A percentile compares a stretch with the other conserved stretches of the same genome.
Conservation (phyloP, 192 early-diverging fungal genomes). For the Powellomyces hirtus region DNA sequence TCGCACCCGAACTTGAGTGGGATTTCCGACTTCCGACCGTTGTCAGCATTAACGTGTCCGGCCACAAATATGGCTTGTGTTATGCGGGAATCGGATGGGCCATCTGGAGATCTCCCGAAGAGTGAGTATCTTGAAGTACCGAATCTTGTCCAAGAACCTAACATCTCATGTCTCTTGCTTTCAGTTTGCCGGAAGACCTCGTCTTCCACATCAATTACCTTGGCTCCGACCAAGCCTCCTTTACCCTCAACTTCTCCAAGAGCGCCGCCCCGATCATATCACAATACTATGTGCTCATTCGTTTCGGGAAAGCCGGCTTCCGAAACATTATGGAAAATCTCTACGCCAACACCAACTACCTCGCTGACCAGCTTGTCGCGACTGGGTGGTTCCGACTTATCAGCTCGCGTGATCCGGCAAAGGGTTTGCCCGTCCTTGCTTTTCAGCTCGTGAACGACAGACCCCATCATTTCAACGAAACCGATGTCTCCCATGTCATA, state of each 20-base stretch:
- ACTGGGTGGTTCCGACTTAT: slow-evolving; percentile 16
- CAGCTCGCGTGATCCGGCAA: not conserved
- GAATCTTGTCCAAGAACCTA: not conserved
- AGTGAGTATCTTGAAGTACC: slow-evolving; percentile 3
- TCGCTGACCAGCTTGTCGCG: not conserved
- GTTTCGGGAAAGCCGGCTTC: slow-evolving; percentile 68
- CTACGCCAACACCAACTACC: slow-evolving; percentile 13
- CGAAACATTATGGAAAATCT: slow-evolving; percentile 57
- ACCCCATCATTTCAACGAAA: slow-evolving; percentile 11
- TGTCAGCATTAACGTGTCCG: slow-evolving; percentile 76
- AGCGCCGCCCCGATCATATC: slow-evolving; percentile 70
- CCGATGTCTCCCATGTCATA: slow-evolving; percentile 11
- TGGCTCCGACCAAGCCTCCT: slow-evolving; percentile 65
- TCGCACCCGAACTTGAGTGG: slow-evolving; percentile 72
- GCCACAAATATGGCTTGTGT: slow-evolving; percentile 85
- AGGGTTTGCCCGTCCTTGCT: slow-evolving; percentile 57
- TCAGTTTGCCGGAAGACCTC: slow-evolving; percentile 64
- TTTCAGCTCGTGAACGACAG: slow-evolving; percentile 55
- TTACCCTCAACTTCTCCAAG: slow-evolving; percentile 77
- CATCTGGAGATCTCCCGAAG: slow-evolving; percentile 67
- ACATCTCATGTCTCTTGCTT: not conserved
- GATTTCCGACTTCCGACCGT: slow-evolving; percentile 68
- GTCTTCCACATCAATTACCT: slow-evolving; percentile 77
- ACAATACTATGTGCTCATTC: slow-evolving; percentile 82
- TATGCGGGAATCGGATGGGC: slow-evolving; percentile 84